phyloP scores from a whole-genome alignment of 2,329 filamentous ascomycete species.

The Colletotrichum sublineola region DNA sequence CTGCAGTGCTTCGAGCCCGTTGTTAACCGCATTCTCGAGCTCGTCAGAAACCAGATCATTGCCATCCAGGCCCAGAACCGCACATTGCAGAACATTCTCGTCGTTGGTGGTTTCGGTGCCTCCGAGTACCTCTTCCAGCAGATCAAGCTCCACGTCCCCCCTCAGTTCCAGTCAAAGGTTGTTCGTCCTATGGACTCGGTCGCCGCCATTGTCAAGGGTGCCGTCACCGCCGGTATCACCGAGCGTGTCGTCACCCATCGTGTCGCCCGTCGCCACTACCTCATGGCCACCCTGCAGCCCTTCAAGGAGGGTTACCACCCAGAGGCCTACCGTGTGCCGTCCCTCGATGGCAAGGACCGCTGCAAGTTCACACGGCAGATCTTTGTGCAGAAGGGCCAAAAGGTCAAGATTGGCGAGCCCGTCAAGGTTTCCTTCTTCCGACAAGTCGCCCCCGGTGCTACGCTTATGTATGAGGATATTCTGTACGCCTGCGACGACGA shows the following conservation, averaged over 20 bases:
- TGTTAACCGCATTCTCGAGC: constrained; percentile 94
- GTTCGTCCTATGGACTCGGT: constrained; percentile 99
- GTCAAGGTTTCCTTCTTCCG: constrained; percentile 99
- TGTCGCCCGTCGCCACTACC: constrained; percentile 96
- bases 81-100: constrained; percentile 92
- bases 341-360: constrained; percentile 94
- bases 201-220: constrained; percentile 97
- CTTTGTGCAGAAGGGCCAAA: constrained; percentile 97
- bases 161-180: constrained; percentile 98
- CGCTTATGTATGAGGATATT: constrained; percentile 99
- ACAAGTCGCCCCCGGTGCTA: constrained; percentile 96
- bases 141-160: constrained; percentile 97
- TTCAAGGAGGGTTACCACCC: constrained; percentile 99
- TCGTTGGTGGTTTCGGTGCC: constrained; percentile 97
- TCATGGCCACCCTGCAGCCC: constrained; percentile 98
- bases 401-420: constrained; percentile 98
- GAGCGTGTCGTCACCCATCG: constrained; percentile 97
- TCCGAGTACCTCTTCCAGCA: constrained; percentile 99
- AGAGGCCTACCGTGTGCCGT: constrained; percentile 97
- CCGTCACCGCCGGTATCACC: constrained; percentile 96
- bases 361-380: constrained; percentile 99
- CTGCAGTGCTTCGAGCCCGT: constrained; percentile 99
- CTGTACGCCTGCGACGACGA: constrained; percentile 98
- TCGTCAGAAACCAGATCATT: constrained; percentile 98
- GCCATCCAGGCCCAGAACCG: constrained; percentile 98